phyloP scores from a whole-genome alignment of 306 rosid genomes.

The Malus orientalis region DNA sequence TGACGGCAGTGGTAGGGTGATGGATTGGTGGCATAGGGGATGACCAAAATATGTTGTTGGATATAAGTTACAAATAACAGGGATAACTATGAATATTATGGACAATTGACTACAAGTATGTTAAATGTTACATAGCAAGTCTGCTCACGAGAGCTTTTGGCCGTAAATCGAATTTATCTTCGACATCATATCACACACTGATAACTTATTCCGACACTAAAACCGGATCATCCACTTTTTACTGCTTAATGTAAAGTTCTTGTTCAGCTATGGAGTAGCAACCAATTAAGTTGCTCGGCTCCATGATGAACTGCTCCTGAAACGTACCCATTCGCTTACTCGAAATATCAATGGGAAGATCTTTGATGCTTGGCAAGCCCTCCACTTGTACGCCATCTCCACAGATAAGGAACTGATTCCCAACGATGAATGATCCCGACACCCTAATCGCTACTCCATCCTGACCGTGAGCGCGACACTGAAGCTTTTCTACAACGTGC shows the following conservation, averaged over 20 bases:
- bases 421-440: slow-evolving; percentile 75
- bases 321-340: slow-evolving; percentile 83
- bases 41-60: too few species aligned
- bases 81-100: not conserved
- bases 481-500: slow-evolving; percentile 85
- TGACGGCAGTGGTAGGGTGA: too few species aligned
- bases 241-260: slow-evolving; percentile 73
- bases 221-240: not conserved
- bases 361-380: slow-evolving; percentile 79
- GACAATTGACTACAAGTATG: not conserved
- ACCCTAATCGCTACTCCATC: slow-evolving; percentile 88
- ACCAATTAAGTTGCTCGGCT: slow-evolving; percentile 68
- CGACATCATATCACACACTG: not conserved
- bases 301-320: slow-evolving; percentile 76
- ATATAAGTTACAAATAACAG: not conserved
- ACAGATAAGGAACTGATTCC: slow-evolving; percentile 90
- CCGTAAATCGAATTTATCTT: not conserved
- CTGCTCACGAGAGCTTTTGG: not conserved
- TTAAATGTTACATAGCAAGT: not conserved
- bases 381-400: slow-evolving; percentile 96
- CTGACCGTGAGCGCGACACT: slow-evolving; percentile 65
- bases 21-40: too few species aligned
- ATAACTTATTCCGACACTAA: not conserved
- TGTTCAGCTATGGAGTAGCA: slow-evolving; percentile 65
- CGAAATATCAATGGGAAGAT: slow-evolving; percentile 67